Evolutionary conservation across 495 filamentous ascomycete genomes (phyloP).

Genomic region (Talaromyces borbonicus): DNA sequence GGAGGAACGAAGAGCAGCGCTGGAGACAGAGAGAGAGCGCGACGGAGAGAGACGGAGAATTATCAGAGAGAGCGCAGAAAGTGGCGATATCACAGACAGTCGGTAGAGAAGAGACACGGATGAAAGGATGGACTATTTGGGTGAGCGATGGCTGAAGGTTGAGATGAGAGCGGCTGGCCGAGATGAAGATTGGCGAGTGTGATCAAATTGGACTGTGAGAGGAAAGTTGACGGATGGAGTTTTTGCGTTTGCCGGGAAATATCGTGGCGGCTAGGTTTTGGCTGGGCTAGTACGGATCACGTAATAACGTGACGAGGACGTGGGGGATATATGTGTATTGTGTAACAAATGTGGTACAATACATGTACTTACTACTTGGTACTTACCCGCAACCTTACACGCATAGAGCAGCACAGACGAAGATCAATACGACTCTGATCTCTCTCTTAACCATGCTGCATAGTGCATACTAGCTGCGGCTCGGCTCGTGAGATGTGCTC

Average conservation of each 20-base stretch:
- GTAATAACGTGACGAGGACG: neutral
- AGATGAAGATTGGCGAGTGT: neutral
- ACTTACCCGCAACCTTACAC: too few relatives aligned
- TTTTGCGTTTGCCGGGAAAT: conserved; percentile 3
- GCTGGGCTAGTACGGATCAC: neutral
- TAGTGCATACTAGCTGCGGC: too few relatives aligned
- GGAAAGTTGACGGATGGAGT: neutral
- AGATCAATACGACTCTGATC: too few relatives aligned
- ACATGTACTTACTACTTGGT: too few relatives aligned
- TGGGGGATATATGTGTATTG: too few relatives aligned
- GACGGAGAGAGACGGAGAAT: neutral
- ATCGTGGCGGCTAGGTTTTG: conserved; percentile 1
- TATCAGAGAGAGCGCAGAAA: neutral
- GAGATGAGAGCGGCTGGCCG: too few relatives aligned
- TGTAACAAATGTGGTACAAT: too few relatives aligned
- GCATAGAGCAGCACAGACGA: too few relatives aligned
- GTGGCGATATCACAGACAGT: neutral
- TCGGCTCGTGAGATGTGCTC: too few relatives aligned
- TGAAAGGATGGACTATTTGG: neutral
- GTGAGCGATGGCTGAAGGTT: neutral
- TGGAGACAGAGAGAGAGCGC: conserved; percentile 6
- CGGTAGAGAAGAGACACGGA: neutral
- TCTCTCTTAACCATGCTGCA: too few relatives aligned
- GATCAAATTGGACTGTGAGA: neutral
- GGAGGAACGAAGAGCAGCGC: conserved; percentile 1